phyloP scores from a whole-genome alignment of 2,329 filamentous ascomycete species.

The Hypomyces rosellus region DNA sequence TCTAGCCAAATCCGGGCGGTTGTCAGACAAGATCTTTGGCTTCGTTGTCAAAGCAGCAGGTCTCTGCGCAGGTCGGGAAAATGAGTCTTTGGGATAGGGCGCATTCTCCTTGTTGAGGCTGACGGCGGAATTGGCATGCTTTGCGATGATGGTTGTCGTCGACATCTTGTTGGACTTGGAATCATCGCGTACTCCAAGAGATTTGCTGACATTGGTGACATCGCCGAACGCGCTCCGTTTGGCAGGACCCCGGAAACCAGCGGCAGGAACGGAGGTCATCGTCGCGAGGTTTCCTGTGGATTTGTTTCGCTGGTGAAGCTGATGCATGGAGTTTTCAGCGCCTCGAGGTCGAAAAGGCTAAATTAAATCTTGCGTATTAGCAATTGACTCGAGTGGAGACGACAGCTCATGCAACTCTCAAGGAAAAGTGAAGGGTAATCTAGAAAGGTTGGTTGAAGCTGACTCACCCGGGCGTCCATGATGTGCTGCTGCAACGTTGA shows the following conservation, averaged over 20 bases:
- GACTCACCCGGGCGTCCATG: constrained; percentile 33
- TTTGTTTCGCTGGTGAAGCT: constrained; percentile 75
- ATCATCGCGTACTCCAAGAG: constrained; percentile 24
- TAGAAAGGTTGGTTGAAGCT: not conserved
- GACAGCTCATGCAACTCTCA: not conserved
- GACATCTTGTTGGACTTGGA: constrained; percentile 31
- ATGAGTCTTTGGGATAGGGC: constrained; percentile 27
- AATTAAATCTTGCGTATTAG: constrained; percentile 3
- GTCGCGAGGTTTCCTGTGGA: constrained; percentile 57
- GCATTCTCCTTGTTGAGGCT: constrained; percentile 41
- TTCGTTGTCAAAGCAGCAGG: constrained; percentile 17
- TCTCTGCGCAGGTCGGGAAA: constrained; percentile 33
- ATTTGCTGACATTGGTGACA: constrained; percentile 62
- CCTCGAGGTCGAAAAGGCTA: constrained; percentile 36
- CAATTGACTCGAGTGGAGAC: not conserved
- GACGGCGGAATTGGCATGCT: constrained; percentile 19
- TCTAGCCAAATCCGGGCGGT: constrained; percentile 20
- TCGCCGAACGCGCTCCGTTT: constrained; percentile 80
- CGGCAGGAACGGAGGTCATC: constrained; percentile 20
- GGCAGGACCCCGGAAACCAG: constrained; percentile 38
- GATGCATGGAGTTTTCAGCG: constrained; percentile 48
- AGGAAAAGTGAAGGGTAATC: not conserved
- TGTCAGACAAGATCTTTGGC: constrained; percentile 18
- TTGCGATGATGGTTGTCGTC: constrained; percentile 16
- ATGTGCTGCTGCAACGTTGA: constrained; percentile 6